phyloP scores from a whole-genome alignment of 2,329 filamentous ascomycete species.

The Septoria linicola region DNA sequence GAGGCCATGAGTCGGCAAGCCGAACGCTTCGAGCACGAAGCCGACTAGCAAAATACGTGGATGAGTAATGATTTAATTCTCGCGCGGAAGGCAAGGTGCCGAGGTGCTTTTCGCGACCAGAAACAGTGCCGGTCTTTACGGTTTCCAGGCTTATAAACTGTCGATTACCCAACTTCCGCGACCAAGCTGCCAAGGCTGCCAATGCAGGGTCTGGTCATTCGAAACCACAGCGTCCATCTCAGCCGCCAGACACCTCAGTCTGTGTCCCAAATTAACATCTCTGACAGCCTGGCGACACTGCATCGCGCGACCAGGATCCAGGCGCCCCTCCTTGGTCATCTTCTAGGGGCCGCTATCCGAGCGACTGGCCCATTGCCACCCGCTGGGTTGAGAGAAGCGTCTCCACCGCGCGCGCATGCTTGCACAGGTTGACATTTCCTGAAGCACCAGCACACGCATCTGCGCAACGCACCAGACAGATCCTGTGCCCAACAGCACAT shows the following conservation, averaged over 20 bases:
- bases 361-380: neutral
- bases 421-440: slow-evolving; percentile 1
- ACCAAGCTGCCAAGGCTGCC: slow-evolving; percentile 2
- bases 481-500: neutral
- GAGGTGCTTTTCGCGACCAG: neutral
- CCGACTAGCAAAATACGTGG: neutral
- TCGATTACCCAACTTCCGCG: neutral
- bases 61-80: neutral
- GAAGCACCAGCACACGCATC: slow-evolving; percentile 4
- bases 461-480: neutral
- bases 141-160: slow-evolving; percentile 4
- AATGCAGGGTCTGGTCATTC: slow-evolving; percentile 3
- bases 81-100: neutral
- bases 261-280: neutral
- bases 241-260: no score
- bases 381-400: neutral
- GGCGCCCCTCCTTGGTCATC: neutral
- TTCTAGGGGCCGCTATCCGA: neutral
- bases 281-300: slow-evolving; percentile 8
- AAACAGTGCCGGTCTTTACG: slow-evolving; percentile 5
- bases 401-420: neutral
- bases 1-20: neutral
- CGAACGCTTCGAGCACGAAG: neutral
- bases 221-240: slow-evolving; percentile 4
- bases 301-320: slow-evolving; percentile 2